These are phyloP conservation scores for Mycena albidolilacea DNA, from an alignment of 768 basidiomycete genomes.

Conservation along the genomic window DNA sequence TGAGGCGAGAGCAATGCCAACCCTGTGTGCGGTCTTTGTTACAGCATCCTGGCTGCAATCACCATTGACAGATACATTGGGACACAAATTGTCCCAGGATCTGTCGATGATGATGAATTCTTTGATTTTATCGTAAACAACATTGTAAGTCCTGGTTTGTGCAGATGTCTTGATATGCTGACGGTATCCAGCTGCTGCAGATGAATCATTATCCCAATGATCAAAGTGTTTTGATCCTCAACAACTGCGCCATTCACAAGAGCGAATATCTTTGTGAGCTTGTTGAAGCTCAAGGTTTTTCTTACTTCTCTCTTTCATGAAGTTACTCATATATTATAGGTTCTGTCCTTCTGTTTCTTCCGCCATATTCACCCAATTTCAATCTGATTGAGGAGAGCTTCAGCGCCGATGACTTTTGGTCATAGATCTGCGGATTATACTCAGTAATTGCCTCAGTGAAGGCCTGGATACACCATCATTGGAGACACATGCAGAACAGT, in stretches of 20 bases:
- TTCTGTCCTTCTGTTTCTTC: too few relatives aligned
- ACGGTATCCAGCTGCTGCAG: conserved; percentile 20
- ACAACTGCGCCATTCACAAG: conserved; percentile 42
- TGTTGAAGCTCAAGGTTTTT: too few relatives aligned
- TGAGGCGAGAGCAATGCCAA: conserved; percentile 25
- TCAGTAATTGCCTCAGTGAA: too few relatives aligned
- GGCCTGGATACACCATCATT: too few relatives aligned
- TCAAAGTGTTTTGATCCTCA: conserved; percentile 39
- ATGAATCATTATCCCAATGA: conserved; percentile 38
- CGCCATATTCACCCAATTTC: too few relatives aligned
- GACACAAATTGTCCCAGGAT: conserved; percentile 19
- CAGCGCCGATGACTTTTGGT: too few relatives aligned
- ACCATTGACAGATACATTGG: conserved; percentile 29
- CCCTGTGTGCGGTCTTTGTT: conserved; percentile 35
- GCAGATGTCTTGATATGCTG: background rate
- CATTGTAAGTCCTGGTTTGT: conserved; percentile 10
- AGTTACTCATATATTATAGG: too few relatives aligned
- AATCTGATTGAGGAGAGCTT: too few relatives aligned
- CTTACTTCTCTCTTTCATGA: too few relatives aligned
- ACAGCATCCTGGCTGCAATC: conserved; percentile 38
- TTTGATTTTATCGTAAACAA: conserved; percentile 38
- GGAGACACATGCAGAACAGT: too few relatives aligned
- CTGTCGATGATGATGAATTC: conserved; percentile 30
- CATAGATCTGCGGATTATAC: too few relatives aligned
- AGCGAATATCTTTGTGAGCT: conserved; percentile 30